Conservation (phyloP, 495 filamentous ascomycete species). For the Cryomyces minteri region DNA sequence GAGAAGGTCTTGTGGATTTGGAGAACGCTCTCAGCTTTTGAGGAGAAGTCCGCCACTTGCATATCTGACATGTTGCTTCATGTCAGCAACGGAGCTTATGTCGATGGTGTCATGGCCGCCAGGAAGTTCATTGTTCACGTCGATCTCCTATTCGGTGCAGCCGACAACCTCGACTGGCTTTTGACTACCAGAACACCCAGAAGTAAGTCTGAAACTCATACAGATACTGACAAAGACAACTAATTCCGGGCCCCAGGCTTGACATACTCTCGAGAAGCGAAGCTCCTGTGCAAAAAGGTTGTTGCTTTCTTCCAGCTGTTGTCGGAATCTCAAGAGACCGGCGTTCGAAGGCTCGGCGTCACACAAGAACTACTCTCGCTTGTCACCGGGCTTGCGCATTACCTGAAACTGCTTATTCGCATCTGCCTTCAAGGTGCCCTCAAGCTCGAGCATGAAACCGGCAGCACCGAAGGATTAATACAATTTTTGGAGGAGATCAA, state of each 20-base stretch:
- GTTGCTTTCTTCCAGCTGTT: constrained; percentile 92
- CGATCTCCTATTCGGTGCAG: constrained; percentile 77
- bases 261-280: constrained; percentile 84
- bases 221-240: neutral
- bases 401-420: constrained; percentile 91
- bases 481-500: constrained; percentile 63
- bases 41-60: constrained; percentile 92
- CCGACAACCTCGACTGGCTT: constrained; percentile 61
- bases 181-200: constrained; percentile 54
- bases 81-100: constrained; percentile 93
- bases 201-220: constrained; percentile 30
- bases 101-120: constrained; percentile 90
- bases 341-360: constrained; percentile 74
- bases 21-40: constrained; percentile 92
- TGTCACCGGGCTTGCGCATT: constrained; percentile 93
- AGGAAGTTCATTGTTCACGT: constrained; percentile 94
- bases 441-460: constrained; percentile 71
- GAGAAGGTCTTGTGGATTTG: constrained; percentile 96
- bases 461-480: constrained; percentile 52
- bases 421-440: constrained; percentile 91
- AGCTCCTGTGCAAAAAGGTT: constrained; percentile 97
- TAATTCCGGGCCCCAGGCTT: constrained; percentile 30
- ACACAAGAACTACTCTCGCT: constrained; percentile 91
- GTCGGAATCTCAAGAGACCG: constrained; percentile 83
- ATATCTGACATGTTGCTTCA: constrained; percentile 99